Evolutionary conservation across 1,139 yeast genomes (phyloP), one percentile per base, ranked within the genome.

Genomic region (Blastobotrys indianensis): DNA sequence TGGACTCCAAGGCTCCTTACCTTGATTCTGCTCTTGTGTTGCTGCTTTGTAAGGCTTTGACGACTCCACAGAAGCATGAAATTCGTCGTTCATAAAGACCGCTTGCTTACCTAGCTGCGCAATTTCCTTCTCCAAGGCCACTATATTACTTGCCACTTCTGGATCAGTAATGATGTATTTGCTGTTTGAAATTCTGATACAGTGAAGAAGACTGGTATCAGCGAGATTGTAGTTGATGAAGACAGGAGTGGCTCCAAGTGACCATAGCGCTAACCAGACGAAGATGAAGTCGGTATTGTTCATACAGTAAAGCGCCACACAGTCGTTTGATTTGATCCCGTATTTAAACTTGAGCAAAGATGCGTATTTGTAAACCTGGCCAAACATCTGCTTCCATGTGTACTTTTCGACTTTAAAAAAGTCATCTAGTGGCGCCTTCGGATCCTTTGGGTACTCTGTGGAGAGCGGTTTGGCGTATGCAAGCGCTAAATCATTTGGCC

Each of bases 221-320:
- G 76, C 73, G 45, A 85, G 74, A 63, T 88, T 90, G 68, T 81
- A 86, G 66, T 90, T 90, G 59, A 90, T 68, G 57, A 90, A 84
- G 1, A 95, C 88, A 0, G 97, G 97, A 12, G 76, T 66, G 1
- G 96, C 96, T 28, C 97, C 97, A 44, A 90, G 72, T 58, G 87
- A 85, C 97, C 97, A 88, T 45, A 85, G 67, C 0, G 96, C 83
- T 52, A 85, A 72, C 95, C 96, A 86, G 38, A 85, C 63, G 46
- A 88, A 74, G 23, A 88, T 65, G 58, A 85, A 86, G 54, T 87
- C 70, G 1, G 96, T 95, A 61, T 83, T 85, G 66, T 90, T 90
- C 65, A 85, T 83, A 60, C 80, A 84, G 57, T 82, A 82, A 44
- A 90, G 61, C 0, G 85, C 95, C 44, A 90, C 79, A n/a, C 80